Conservation (phyloP, 1,284 basidiomycete genomes). For the Boletus sp. region DNA sequence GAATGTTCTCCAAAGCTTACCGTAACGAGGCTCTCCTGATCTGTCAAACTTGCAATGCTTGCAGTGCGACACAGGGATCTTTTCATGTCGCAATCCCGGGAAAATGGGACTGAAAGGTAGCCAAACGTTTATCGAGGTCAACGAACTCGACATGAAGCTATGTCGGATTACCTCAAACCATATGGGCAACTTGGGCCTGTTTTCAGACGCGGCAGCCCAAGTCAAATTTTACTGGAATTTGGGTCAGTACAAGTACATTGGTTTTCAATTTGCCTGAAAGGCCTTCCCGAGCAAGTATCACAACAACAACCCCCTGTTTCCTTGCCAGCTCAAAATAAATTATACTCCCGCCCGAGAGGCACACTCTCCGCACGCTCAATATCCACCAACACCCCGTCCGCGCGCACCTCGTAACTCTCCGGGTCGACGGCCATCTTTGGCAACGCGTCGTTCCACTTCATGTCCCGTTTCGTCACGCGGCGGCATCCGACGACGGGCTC, state of each 20-base stretch:
- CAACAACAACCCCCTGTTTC: background rate
- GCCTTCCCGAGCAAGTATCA: background rate
- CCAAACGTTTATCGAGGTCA: too few relatives aligned
- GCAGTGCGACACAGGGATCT: background rate
- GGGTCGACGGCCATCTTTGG: constrained; percentile 91
- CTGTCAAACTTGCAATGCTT: background rate
- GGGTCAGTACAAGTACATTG: too few relatives aligned
- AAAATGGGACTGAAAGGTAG: too few relatives aligned
- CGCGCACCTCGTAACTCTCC: constrained; percentile 86
- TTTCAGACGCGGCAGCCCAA: too few relatives aligned
- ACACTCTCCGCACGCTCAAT: constrained; percentile 73
- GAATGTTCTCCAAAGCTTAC: background rate
- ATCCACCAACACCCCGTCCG: constrained; percentile 77
- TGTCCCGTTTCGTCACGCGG: constrained; percentile 77
- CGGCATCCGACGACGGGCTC: constrained; percentile 82
- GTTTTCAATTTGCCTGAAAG: background rate
- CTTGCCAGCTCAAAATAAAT: constrained; percentile 57
- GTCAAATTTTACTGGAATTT: background rate
- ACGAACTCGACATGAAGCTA: too few relatives aligned
- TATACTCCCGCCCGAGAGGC: constrained; percentile 71
- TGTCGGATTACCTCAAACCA: too few relatives aligned
- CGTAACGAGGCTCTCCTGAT: background rate
- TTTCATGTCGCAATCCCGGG: background rate
- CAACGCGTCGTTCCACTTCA: constrained; percentile 88
- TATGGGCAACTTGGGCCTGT: too few relatives aligned